Evolutionary conservation across 495 filamentous ascomycete genomes (phyloP).

Genomic region (Aspergillus carlsbadensis): DNA sequence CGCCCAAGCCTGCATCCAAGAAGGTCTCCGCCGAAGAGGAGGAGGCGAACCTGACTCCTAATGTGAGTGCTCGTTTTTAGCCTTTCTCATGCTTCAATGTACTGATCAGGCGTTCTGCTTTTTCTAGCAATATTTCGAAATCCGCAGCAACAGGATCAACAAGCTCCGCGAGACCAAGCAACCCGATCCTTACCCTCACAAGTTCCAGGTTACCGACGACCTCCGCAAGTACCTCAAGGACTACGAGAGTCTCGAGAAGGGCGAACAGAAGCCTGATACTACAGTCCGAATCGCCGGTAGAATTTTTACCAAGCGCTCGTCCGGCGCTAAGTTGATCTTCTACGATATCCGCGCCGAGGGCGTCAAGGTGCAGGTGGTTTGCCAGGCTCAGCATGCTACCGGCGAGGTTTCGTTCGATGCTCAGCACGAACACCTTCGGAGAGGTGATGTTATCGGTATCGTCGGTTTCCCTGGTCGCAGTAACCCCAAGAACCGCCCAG

Average conservation of each 20-base stretch:
- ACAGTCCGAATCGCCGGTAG: conserved; percentile 75
- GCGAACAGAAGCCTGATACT: conserved; percentile 72
- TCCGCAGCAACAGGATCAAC: conserved; percentile 80
- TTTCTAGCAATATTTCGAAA: conserved; percentile 92
- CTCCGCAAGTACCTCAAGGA: conserved; percentile 73
- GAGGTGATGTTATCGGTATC: conserved; percentile 90
- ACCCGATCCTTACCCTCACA: conserved; percentile 94
- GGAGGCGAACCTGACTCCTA: conserved; percentile 83
- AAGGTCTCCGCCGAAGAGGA: conserved; percentile 66
- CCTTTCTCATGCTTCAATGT: background rate
- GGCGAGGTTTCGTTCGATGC: conserved; percentile 67
- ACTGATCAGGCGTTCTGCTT: conserved; percentile 16
- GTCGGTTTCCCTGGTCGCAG: conserved; percentile 87
- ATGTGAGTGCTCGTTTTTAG: conserved; percentile 53
- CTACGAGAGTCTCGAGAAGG: conserved; percentile 76
- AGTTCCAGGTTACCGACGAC: conserved; percentile 84
- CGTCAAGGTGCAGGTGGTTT: conserved; percentile 85
- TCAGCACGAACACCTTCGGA: conserved; percentile 85
- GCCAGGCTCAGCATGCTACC: conserved; percentile 71
- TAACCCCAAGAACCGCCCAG: conserved; percentile 79
- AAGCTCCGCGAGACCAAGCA: conserved; percentile 78
- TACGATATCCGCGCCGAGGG: conserved; percentile 89
- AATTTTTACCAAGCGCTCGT: conserved; percentile 83
- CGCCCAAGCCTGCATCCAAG: conserved; percentile 61
- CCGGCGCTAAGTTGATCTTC: conserved; percentile 84